Conservation (phyloP, 2,329 filamentous ascomycete genomes). For the Chrysoporthe austroafricana region DNA sequence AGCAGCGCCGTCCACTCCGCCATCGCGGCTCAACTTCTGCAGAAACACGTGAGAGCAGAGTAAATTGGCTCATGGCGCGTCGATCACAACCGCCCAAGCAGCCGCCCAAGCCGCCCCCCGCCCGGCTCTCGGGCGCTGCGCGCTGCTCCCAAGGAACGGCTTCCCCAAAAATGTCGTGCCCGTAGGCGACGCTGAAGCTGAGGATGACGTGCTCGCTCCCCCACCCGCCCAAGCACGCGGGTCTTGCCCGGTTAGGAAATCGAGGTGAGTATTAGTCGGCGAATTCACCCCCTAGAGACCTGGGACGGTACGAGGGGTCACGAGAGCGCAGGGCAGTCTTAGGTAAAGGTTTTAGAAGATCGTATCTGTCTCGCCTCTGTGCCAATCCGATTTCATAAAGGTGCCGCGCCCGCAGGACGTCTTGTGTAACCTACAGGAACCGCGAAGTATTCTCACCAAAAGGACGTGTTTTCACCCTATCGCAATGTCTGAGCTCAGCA, state of each 20-base stretch:
- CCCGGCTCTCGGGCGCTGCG: not conserved
- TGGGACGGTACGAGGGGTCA: not conserved
- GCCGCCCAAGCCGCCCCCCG: too few relatives aligned
- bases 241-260: conserved; percentile 14
- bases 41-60: not conserved
- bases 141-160: not conserved
- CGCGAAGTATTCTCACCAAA: not conserved
- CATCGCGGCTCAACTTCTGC: too few relatives aligned
- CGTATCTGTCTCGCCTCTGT: conserved; percentile 1
- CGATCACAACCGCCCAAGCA: too few relatives aligned
- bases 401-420: not conserved
- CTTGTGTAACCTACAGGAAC: not conserved
- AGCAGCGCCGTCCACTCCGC: not conserved
- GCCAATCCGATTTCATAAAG: not conserved
- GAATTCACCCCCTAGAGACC: conserved; percentile 7
- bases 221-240: conserved; percentile 18
- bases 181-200: conserved; percentile 19
- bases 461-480: not conserved
- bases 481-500: conserved; percentile 54
- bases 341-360: conserved; percentile 14
- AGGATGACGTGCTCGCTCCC: conserved; percentile 28
- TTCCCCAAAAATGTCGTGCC: not conserved
- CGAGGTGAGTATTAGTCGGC: not conserved
- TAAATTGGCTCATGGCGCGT: not conserved
- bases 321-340: conserved; percentile 7